Evolutionary conservation across 257 asterid genomes (phyloP).

Genomic region (Fraxinus anomala): DNA sequence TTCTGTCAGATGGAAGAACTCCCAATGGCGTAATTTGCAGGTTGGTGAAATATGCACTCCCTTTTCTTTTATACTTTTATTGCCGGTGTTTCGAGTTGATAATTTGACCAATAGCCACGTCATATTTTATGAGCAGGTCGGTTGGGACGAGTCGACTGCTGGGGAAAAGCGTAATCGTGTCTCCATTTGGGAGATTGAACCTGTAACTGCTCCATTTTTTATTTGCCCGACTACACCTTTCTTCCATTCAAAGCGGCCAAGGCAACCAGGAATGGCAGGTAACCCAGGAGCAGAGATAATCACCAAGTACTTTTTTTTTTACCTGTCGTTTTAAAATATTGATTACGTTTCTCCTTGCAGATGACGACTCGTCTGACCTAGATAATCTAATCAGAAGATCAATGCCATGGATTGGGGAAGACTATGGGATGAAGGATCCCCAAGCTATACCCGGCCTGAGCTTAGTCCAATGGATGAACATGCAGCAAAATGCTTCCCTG

Average conservation of each 20-base stretch:
- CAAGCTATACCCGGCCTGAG: too few relatives aligned
- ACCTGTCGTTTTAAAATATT: too few relatives aligned
- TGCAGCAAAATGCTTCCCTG: too few relatives aligned
- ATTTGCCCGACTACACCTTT: slow-evolving; percentile 52
- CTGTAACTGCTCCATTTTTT: slow-evolving; percentile 60
- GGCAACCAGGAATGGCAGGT: slow-evolving; percentile 60
- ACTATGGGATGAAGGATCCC: slow-evolving; percentile 30
- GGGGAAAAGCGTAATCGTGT: slow-evolving; percentile 52
- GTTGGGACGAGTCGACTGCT: slow-evolving; percentile 60
- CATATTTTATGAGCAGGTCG: slow-evolving; percentile 33
- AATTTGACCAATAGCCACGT: not conserved
- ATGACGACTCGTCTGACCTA: slow-evolving; percentile 48
- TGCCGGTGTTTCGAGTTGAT: not conserved
- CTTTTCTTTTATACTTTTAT: not conserved
- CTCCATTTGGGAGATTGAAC: slow-evolving; percentile 59
- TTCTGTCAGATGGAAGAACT: slow-evolving; percentile 54
- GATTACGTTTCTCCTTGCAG: slow-evolving; percentile 29
- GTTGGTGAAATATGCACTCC: slow-evolving; percentile 9
- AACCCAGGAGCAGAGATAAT: not conserved
- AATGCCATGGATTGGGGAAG: slow-evolving; percentile 58
- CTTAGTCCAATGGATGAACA: too few relatives aligned
- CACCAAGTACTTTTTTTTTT: too few relatives aligned
- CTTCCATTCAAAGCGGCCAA: slow-evolving; percentile 47
- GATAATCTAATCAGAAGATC: slow-evolving; percentile 47
- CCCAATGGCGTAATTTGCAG: slow-evolving; percentile 65